Evolutionary conservation across 305 asterid genomes (phyloP), one percentile per base, ranked within the genome.

Genomic region (Solanum hybrid): DNA sequence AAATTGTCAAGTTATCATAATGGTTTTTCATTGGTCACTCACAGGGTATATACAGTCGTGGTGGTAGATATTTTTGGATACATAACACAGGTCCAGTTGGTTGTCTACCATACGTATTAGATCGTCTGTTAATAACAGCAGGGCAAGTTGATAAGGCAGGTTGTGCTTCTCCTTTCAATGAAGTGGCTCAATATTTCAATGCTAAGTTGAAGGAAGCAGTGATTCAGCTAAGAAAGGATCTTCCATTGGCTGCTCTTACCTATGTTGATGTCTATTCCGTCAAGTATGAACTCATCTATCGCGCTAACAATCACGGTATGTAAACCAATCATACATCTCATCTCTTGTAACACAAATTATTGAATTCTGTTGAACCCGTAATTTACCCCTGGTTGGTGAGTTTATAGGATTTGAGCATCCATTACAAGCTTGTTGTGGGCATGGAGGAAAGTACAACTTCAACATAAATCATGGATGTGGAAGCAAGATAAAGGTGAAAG

Each of bases 1-100:
- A 46, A 46, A 46, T 14, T 46, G 60, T 46, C 3, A n/a, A 56
- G 0, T 56, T 10, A 56, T 56, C 24, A 56, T 56, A 22, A 64
- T 3, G 5, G 26, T 8, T n/a, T 22, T 66, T 10, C 31, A n/a
- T 66, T 10, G 75, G 31, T 66, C 1, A 66, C 14, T 66, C 3
- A 5, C 92, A 97, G 99, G 14, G 90, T 42, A 89, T 96, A 87
- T 92, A 96, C 79, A 88, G 79, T 20, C 88, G 89, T 79, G 99
- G 99, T 36, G 99, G 98, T 17, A 94, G 98, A 91, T 95, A 94
- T 20, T 97, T 96, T 85, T 95, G 99, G 99, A 94, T 97, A 89
- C 99, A 97, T 91, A 95, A 96, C 85, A 97, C 99, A 7, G 99
- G 99, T 7, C 99, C 99, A 3, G 94, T 92, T 6, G 99, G 99